A percentile compares a stretch with the other conserved stretches of the same genome.
Conservation (phyloP, 2,329 filamentous ascomycete genomes). For the Fusarium pseudograminearum region DNA sequence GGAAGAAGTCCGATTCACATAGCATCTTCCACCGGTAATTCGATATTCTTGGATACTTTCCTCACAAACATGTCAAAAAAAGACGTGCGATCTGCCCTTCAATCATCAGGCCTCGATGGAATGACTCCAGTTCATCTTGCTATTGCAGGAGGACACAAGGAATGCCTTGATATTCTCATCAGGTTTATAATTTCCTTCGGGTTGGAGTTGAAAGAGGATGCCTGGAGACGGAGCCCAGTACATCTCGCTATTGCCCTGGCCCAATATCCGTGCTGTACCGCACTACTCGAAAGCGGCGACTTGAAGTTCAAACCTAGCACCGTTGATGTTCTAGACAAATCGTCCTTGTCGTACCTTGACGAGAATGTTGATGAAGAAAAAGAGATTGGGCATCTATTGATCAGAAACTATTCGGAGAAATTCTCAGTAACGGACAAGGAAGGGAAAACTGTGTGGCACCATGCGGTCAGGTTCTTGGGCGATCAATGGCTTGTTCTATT, state of each 20-base stretch:
- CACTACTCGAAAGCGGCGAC: not conserved
- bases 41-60: not conserved
- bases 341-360: not conserved
- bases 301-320: not conserved
- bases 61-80: not conserved
- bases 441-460: not conserved
- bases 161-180: not conserved
- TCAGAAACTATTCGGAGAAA: not conserved
- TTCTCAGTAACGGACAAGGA: not conserved
- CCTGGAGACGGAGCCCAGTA: not conserved
- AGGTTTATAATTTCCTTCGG: fast-evolving
- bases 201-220: not conserved
- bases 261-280: fast-evolving
- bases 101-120: not conserved
- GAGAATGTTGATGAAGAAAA: not conserved
- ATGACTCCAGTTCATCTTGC: not conserved
- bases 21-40: not conserved
- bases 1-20: not conserved
- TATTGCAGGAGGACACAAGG: fast-evolving
- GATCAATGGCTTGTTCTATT: fast-evolving
- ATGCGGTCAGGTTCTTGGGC: not conserved
- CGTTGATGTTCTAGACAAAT: not conserved
- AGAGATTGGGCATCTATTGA: not conserved
- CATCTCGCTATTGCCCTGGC: not conserved
- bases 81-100: not conserved